phyloP scores from a whole-genome alignment of 1,139 yeast genomes.

The Geotrichum europaeum region DNA sequence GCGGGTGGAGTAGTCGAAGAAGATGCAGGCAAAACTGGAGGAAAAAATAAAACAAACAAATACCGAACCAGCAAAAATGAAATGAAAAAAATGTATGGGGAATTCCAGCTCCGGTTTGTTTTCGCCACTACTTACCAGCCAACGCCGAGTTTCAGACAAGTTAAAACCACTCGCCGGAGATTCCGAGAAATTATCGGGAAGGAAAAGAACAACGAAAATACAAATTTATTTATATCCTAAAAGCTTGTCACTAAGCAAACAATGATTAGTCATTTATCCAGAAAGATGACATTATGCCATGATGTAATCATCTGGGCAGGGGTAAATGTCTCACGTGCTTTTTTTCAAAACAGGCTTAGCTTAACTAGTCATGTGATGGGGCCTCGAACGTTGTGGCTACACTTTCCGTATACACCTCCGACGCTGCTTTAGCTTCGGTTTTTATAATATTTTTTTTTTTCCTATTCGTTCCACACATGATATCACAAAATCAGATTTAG shows the following conservation, averaged over 20 bases:
- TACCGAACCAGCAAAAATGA: no score
- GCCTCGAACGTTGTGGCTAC: not conserved
- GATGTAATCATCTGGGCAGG: not conserved
- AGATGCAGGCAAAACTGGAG: not conserved
- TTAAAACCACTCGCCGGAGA: not conserved
- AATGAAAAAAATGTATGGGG: not conserved
- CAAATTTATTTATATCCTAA: not conserved
- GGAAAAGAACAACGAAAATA: not conserved
- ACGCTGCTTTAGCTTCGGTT: not conserved
- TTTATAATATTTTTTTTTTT: no score
- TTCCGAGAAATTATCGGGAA: not conserved
- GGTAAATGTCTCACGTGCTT: not conserved
- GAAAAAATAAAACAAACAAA: not conserved
- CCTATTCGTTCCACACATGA: not conserved
- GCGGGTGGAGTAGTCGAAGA: not conserved
- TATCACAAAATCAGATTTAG: not conserved
- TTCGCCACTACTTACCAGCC: not conserved
- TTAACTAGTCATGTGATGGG: not conserved
- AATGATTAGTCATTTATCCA: not conserved
- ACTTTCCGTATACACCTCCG: not conserved
- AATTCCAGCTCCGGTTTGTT: not conserved
- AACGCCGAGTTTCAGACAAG: not conserved
- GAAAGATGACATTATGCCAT: not conserved
- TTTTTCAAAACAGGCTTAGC: not conserved
- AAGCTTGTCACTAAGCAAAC: not conserved